Conservation (phyloP, 2,329 filamentous ascomycete genomes). For the Aspergillus quadrilineatus region DNA sequence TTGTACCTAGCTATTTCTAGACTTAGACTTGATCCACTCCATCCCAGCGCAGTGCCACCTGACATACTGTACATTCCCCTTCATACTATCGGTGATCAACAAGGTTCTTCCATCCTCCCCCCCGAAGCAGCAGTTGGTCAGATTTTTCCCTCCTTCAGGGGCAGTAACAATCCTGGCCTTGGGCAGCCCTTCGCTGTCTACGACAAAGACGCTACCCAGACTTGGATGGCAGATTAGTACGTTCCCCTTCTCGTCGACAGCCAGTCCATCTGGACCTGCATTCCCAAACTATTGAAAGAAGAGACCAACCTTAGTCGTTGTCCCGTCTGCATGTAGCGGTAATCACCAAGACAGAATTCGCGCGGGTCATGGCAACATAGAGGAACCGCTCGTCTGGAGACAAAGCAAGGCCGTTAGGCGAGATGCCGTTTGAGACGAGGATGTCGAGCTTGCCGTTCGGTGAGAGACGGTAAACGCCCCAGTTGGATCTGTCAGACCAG, state of each 20-base stretch:
- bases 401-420: slow-evolving; percentile 43
- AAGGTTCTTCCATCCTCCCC: slow-evolving; percentile 38
- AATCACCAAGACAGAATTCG: slow-evolving; percentile 47
- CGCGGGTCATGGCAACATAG: slow-evolving; percentile 38
- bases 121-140: slow-evolving; percentile 47
- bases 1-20: not conserved
- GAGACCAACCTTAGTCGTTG: slow-evolving; percentile 39
- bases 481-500: slow-evolving; percentile 44
- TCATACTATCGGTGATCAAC: slow-evolving; percentile 44
- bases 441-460: slow-evolving; percentile 40
- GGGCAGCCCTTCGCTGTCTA: slow-evolving; percentile 27
- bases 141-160: slow-evolving; percentile 31
- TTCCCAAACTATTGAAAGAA: slow-evolving; percentile 31
- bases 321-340: slow-evolving; percentile 41
- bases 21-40: not conserved
- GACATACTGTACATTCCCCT: slow-evolving; percentile 29
- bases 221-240: no score
- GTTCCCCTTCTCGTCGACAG: no score
- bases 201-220: no score
- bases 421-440: slow-evolving; percentile 40
- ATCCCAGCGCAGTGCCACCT: slow-evolving; percentile 21
- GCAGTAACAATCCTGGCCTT: slow-evolving; percentile 39
- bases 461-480: slow-evolving; percentile 41
- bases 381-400: slow-evolving; percentile 42
- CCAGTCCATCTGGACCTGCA: no score